A percentile compares a stretch with the other conserved stretches of the same genome.
These are phyloP conservation scores for Aspergillus neotritici DNA, from an alignment of 2,329 filamentous ascomycete genomes.

Conservation along the genomic window DNA sequence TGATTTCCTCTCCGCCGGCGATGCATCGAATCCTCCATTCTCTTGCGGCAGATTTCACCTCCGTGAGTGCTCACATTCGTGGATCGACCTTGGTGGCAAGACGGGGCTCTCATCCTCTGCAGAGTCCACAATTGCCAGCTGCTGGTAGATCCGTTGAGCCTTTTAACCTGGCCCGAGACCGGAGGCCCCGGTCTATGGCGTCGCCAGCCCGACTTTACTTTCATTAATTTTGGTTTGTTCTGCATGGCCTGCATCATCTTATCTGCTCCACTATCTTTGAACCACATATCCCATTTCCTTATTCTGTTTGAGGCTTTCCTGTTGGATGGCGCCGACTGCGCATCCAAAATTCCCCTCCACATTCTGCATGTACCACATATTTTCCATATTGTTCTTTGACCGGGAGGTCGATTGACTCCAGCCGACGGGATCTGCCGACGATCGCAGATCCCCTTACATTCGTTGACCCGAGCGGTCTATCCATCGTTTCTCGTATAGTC, in stretches of 20 bases:
- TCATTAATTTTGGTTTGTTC: slow-evolving; percentile 1
- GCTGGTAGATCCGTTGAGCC: too few species aligned
- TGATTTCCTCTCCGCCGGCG: background rate
- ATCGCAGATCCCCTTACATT: too few species aligned
- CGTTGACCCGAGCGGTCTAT: background rate
- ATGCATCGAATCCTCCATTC: too few species aligned
- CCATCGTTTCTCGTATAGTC: background rate
- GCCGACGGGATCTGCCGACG: too few species aligned
- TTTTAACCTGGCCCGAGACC: too few species aligned
- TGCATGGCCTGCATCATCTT: slow-evolving; percentile 10
- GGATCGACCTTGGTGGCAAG: too few species aligned
- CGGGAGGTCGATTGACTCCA: background rate
- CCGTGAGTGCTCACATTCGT: too few species aligned
- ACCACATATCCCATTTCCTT: slow-evolving; percentile 6
- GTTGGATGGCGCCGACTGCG: background rate
- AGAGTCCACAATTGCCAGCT: too few species aligned
- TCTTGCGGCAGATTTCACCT: too few species aligned
- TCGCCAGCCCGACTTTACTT: background rate
- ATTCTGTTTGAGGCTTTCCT: background rate
- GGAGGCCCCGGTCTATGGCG: too few species aligned
- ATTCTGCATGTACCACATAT: background rate
- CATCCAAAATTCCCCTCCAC: too few species aligned
- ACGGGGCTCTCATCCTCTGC: too few species aligned
- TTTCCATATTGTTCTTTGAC: slow-evolving; percentile 3
- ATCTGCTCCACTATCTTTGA: slow-evolving; percentile 15